Percentiles rank a stretch among this genome's conserved stretches.
Evolutionary conservation across 352 stramenopile species (phyloP).

Genomic region (Globisporangium alternatum): DNA sequence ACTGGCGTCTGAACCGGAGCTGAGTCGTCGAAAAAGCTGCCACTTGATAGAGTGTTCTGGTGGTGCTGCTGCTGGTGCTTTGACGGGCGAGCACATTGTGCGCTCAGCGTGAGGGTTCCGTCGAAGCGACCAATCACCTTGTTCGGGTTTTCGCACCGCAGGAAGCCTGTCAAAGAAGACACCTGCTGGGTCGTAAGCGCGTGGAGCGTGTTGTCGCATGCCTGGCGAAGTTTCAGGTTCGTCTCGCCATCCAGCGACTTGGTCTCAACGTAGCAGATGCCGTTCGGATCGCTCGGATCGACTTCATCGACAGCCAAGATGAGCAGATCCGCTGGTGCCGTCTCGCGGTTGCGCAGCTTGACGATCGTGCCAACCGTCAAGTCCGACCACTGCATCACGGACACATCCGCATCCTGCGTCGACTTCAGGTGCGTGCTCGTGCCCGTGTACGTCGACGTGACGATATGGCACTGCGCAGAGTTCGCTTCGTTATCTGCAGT

Average conservation of each 20-base stretch:
- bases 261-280: conserved; percentile 88
- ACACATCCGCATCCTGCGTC: conserved; percentile 38
- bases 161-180: conserved; percentile 35
- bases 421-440: conserved; percentile 27
- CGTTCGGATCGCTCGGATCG: conserved; percentile 51
- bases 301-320: conserved; percentile 77
- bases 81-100: conserved; percentile 14
- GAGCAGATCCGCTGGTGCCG: conserved; percentile 78
- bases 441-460: conserved; percentile 49
- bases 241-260: conserved; percentile 89
- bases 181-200: conserved; percentile 36
- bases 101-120: conserved; percentile 45
- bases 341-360: conserved; percentile 76
- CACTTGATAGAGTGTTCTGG: background rate
- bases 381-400: conserved; percentile 62
- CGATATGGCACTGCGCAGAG: conserved; percentile 58
- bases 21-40: conserved; percentile 10
- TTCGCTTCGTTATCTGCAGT: conserved; percentile 83
- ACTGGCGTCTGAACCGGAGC: conserved; percentile 43
- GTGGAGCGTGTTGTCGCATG: conserved; percentile 53
- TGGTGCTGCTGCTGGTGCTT: conserved; percentile 14
- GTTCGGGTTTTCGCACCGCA: conserved; percentile 79
- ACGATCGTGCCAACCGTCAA: conserved; percentile 84
- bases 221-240: conserved; percentile 87
- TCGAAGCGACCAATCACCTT: conserved; percentile 79